Percentiles rank a stretch among this genome's conserved stretches.
Evolutionary conservation across 2,329 filamentous ascomycete species (phyloP).

Genomic region (Trichoderma pleuroti): DNA sequence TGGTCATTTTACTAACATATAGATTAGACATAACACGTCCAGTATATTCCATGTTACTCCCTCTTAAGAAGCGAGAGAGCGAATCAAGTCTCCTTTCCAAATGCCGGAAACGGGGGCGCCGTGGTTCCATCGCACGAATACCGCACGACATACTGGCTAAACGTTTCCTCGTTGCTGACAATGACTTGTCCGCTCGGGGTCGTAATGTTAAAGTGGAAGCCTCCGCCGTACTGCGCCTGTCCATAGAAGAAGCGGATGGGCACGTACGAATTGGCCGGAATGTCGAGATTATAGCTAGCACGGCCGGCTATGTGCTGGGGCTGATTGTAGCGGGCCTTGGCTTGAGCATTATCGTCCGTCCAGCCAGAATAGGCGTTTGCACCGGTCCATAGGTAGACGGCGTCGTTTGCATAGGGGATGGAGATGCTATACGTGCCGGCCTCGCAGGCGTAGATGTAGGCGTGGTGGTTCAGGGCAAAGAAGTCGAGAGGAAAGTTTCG

Average conservation of each 20-base stretch:
- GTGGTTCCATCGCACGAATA: constrained; percentile 15
- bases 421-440: constrained; percentile 24
- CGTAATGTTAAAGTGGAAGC: constrained; percentile 17
- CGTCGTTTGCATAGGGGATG: constrained; percentile 23
- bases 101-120: constrained; percentile 14
- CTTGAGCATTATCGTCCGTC: constrained; percentile 25
- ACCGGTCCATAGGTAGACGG: constrained; percentile 23
- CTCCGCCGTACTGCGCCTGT: constrained; percentile 18
- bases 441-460: constrained; percentile 28
- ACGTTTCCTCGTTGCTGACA: background rate
- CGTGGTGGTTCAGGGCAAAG: constrained; percentile 29
- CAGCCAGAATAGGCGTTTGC: constrained; percentile 25
- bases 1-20: background rate
- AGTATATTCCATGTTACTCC: background rate
- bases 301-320: constrained; percentile 21
- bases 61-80: background rate
- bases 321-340: constrained; percentile 24
- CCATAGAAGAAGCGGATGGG: constrained; percentile 21
- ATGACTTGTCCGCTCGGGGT: constrained; percentile 15
- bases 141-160: constrained; percentile 14
- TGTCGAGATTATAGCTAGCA: constrained; percentile 22
- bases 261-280: constrained; percentile 18
- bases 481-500: constrained; percentile 21
- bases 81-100: background rate
- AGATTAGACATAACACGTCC: background rate